Percentiles rank a stretch among this genome's conserved stretches.
phyloP scores from a whole-genome alignment of 2,329 filamentous ascomycete species.

The Colletotrichum noveboracense region DNA sequence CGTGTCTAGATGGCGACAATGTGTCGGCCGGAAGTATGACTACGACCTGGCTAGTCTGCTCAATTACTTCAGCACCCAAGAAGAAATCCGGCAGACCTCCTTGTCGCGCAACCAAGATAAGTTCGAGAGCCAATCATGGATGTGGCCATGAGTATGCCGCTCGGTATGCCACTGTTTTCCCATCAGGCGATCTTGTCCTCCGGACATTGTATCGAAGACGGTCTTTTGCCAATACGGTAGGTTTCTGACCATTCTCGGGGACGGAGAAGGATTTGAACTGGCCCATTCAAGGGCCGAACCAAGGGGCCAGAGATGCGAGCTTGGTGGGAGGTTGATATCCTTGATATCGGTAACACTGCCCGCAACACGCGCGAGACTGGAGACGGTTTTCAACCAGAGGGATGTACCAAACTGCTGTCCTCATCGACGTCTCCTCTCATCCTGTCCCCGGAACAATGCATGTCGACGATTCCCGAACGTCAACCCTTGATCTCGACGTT shows the following conservation, averaged over 20 bases:
- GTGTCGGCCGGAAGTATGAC: fast-evolving
- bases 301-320: not conserved
- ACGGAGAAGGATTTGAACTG: not conserved
- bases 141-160: not conserved
- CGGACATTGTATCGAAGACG: not conserved
- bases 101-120: not conserved
- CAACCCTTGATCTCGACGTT: not conserved
- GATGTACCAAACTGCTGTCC: not conserved
- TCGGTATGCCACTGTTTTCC: not conserved
- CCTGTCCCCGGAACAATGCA: not conserved
- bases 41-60: not conserved
- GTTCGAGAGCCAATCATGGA: not conserved
- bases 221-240: not conserved
- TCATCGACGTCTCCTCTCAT: not conserved
- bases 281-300: not conserved
- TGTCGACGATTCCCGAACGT: not conserved
- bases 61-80: not conserved
- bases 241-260: not conserved
- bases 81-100: not conserved
- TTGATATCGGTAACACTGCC: not conserved
- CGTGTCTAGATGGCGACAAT: no score
- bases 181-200: not conserved
- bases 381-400: not conserved
- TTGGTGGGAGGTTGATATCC: not conserved
- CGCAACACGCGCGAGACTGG: not conserved